Conservation (phyloP, 768 basidiomycete species). For the Tremella fuciformis region DNA sequence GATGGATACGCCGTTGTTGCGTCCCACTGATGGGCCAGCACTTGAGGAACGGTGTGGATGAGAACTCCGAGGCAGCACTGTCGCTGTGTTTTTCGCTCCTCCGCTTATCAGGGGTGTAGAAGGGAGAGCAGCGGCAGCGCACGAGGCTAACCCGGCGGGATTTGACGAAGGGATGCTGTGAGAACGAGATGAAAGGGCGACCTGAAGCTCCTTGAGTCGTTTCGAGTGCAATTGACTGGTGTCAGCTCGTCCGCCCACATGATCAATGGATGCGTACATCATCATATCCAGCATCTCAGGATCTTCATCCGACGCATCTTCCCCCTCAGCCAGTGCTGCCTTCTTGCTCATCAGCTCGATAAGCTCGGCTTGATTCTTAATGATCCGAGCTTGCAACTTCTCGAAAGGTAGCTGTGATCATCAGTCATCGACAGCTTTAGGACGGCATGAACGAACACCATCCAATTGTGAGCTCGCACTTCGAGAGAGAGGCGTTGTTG, state of each 20-base stretch:
- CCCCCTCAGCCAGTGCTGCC: constrained; percentile 12
- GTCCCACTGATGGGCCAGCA: neutral
- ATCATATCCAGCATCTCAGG: constrained; percentile 36
- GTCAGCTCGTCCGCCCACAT: constrained; percentile 8
- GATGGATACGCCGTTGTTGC: no score
- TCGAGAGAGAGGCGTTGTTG: neutral
- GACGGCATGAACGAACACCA: constrained; percentile 4
- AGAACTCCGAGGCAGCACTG: neutral
- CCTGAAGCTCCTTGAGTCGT: constrained; percentile 31
- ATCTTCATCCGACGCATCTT: constrained; percentile 33
- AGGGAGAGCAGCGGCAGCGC: neutral
- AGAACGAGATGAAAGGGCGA: constrained; percentile 4
- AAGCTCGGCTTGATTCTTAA: constrained; percentile 34
- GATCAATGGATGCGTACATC: constrained; percentile 18
- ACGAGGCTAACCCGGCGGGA: constrained; percentile 3
- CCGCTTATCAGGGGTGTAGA: constrained; percentile 14
- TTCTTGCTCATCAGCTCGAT: constrained; percentile 29
- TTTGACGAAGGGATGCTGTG: constrained; percentile 5
- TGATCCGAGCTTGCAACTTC: constrained; percentile 32
- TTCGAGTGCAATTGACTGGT: constrained; percentile 17
- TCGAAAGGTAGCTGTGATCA: constrained; percentile 19
- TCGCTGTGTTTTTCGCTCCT: neutral
- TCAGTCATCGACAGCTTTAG: neutral
- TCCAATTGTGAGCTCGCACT: constrained; percentile 13
- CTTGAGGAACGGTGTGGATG: neutral